Percentiles rank a stretch among this genome's conserved stretches.
phyloP scores from a whole-genome alignment of 2,329 filamentous ascomycete species.

The Tetracladium maxilliforme region DNA sequence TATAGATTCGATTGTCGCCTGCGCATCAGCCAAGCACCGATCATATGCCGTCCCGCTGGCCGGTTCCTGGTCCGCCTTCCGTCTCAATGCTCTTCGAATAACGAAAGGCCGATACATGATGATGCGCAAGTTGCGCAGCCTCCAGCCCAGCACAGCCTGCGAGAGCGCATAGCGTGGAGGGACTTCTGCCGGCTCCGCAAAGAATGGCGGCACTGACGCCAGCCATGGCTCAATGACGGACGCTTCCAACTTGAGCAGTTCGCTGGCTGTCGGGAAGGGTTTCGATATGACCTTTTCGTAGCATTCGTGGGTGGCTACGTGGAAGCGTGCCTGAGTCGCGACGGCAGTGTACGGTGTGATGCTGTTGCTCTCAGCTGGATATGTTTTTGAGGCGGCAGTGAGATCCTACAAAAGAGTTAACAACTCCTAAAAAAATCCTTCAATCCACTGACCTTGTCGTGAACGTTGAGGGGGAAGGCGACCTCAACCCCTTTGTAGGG shows the following conservation, averaged over 20 bases:
- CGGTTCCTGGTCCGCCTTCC: neutral
- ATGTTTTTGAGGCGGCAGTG: too few species aligned
- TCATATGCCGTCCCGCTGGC: conserved; percentile 5
- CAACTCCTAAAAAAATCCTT: too few species aligned
- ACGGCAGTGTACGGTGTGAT: conserved; percentile 3
- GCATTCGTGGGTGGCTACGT: conserved; percentile 1
- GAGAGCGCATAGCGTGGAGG: conserved; percentile 3
- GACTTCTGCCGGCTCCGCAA: conserved; percentile 1
- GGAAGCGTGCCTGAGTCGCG: conserved; percentile 2
- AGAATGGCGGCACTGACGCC: conserved; percentile 3
- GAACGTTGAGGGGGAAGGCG: conserved; percentile 5
- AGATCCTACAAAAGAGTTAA: too few species aligned
- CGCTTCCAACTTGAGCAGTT: conserved; percentile 3
- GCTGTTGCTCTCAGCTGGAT: conserved; percentile 1
- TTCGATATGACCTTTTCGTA: conserved; percentile 2
- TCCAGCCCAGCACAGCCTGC: conserved; percentile 5
- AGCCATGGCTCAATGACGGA: conserved; percentile 5
- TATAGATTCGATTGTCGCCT: conserved; percentile 4
- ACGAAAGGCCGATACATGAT: conserved; percentile 7
- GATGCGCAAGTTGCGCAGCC: conserved; percentile 6
- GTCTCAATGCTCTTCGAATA: conserved; percentile 4
- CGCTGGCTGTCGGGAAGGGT: conserved; percentile 2
- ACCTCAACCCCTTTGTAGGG: conserved; percentile 6
- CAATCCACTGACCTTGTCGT: conserved; percentile 5
- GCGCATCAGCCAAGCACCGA: conserved; percentile 4